Evolutionary conservation across 2,329 filamentous ascomycete genomes (phyloP).

Genomic region (Hypoxylon sp.): DNA sequence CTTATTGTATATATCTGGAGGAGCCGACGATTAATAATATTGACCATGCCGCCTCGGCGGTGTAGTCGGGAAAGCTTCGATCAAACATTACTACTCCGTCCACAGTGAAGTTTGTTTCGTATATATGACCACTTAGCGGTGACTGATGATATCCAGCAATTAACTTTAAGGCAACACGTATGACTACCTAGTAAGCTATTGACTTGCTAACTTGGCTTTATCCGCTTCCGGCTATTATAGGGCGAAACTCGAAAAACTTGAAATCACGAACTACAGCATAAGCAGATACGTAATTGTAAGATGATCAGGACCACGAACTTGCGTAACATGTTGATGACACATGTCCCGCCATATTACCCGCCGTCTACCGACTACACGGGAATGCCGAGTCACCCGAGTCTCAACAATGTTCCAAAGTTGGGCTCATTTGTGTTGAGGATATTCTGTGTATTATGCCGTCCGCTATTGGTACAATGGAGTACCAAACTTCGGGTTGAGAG

Average conservation of each 20-base stretch:
- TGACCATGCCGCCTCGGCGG: constrained; percentile 23
- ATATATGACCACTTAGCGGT: not conserved
- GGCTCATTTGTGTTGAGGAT: not conserved
- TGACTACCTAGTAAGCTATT: not conserved
- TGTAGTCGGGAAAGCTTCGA: constrained; percentile 16
- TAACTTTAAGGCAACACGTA: not conserved
- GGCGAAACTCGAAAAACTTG: not conserved
- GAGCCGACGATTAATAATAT: constrained; percentile 40
- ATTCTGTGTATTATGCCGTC: not conserved
- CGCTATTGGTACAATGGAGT: not conserved
- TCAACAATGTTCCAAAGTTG: not conserved
- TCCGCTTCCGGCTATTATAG: constrained; percentile 1
- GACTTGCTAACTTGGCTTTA: not conserved
- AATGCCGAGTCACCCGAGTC: not conserved
- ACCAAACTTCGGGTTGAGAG: too few species aligned
- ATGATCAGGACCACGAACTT: not conserved
- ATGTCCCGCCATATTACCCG: not conserved
- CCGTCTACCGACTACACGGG: not conserved
- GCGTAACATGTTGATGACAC: not conserved
- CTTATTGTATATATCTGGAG: constrained; percentile 42
- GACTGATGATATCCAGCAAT: not conserved
- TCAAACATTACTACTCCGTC: not conserved
- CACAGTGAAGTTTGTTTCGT: constrained; percentile 9
- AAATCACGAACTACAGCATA: not conserved
- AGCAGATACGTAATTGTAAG: not conserved